Conservation (phyloP, 2,329 filamentous ascomycete species). For the Colletotrichum melonis region DNA sequence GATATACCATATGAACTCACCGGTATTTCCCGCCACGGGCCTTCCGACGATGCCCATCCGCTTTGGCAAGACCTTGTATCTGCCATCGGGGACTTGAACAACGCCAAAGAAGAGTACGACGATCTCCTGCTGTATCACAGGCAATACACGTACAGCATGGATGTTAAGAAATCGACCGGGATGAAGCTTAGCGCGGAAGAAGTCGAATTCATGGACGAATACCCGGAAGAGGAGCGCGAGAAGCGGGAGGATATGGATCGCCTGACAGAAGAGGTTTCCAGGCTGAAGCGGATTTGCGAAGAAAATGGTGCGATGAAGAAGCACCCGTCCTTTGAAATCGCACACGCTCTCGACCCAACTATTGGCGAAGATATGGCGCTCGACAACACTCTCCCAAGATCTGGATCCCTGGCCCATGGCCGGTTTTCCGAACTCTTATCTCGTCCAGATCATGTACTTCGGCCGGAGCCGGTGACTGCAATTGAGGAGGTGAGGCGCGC, state of each 20-base stretch:
- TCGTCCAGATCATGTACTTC: constrained; percentile 58
- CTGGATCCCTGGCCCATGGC: constrained; percentile 49
- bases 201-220: constrained; percentile 57
- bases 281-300: constrained; percentile 53
- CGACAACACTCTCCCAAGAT: constrained; percentile 42
- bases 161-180: constrained; percentile 44
- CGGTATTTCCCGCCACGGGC: constrained; percentile 49
- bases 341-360: constrained; percentile 52
- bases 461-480: constrained; percentile 51
- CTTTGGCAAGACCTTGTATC: constrained; percentile 57
- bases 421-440: constrained; percentile 60
- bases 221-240: constrained; percentile 48
- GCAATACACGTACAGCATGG: constrained; percentile 50
- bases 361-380: constrained; percentile 56
- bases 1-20: constrained; percentile 47
- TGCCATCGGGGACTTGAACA: constrained; percentile 56
- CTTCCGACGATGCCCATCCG: constrained; percentile 57
- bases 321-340: constrained; percentile 52
- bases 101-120: constrained; percentile 58
- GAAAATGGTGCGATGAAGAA: constrained; percentile 55
- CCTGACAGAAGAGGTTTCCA: constrained; percentile 46
- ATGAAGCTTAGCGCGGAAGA: constrained; percentile 49
- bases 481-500: constrained; percentile 53
- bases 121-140: constrained; percentile 55
- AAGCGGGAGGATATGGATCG: constrained; percentile 47